Evolutionary conservation across 352 stramenopile species (phyloP).

Genomic region (Phytophthora pinifolia): DNA sequence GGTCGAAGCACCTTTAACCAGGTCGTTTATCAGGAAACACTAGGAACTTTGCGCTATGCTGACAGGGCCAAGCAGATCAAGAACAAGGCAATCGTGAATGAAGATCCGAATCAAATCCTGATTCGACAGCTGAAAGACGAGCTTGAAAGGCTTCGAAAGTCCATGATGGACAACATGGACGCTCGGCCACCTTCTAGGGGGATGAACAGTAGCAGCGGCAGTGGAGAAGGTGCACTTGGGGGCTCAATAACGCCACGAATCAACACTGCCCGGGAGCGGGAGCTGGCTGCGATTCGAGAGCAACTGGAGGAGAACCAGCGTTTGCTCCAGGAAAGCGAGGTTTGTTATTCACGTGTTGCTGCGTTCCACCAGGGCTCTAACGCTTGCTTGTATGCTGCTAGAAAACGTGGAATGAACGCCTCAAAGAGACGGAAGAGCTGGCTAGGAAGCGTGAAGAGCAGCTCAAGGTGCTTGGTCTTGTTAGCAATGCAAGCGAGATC

Average conservation of each 20-base stretch:
- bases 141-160: constrained; percentile 62
- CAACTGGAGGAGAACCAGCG: constrained; percentile 81
- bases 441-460: constrained; percentile 79
- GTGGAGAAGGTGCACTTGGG: constrained; percentile 23
- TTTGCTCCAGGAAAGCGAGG: constrained; percentile 75
- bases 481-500: constrained; percentile 57
- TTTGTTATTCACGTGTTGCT: constrained; percentile 14
- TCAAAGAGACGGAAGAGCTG: constrained; percentile 85
- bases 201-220: constrained; percentile 11
- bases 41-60: constrained; percentile 90
- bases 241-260: constrained; percentile 15
- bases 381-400: constrained; percentile 5
- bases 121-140: constrained; percentile 87
- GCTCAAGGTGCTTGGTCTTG: constrained; percentile 65
- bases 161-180: constrained; percentile 70
- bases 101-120: constrained; percentile 89
- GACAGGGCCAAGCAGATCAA: constrained; percentile 93
- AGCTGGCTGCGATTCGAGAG: constrained; percentile 64
- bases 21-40: constrained; percentile 67
- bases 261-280: constrained; percentile 54
- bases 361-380: neutral
- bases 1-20: neutral
- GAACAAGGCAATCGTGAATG: constrained; percentile 92
- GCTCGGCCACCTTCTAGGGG: constrained; percentile 53
- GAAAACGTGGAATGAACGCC: constrained; percentile 81